These are phyloP conservation scores for Drechslera avenae DNA, from an alignment of 2,329 filamentous ascomycete species.

Conservation along the genomic window DNA sequence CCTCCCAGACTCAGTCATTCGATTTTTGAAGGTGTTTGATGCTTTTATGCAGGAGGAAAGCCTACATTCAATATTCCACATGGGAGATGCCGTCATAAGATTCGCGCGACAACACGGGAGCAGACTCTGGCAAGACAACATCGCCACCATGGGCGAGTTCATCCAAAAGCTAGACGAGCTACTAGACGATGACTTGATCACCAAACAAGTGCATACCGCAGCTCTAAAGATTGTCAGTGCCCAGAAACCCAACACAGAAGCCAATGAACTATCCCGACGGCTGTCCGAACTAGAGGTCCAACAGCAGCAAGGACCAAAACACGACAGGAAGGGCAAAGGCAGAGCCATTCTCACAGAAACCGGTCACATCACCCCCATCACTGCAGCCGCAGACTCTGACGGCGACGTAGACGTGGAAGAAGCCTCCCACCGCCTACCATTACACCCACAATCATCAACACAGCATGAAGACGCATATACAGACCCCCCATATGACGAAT, in stretches of 20 bases:
- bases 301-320: not conserved
- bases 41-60: constrained; percentile 46
- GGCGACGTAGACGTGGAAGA: constrained; percentile 23
- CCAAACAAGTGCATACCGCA: constrained; percentile 20
- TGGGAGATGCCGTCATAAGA: constrained; percentile 48
- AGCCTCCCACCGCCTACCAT: not conserved
- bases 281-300: constrained; percentile 5
- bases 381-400: constrained; percentile 15
- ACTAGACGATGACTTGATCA: constrained; percentile 35
- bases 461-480: not conserved
- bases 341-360: constrained; percentile 12
- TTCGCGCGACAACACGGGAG: constrained; percentile 40
- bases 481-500: constrained; percentile 19
- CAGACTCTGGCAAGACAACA: constrained; percentile 26
- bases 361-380: constrained; percentile 20
- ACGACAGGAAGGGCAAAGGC: constrained; percentile 10
- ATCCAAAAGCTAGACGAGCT: constrained; percentile 42
- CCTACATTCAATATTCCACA: constrained; percentile 39
- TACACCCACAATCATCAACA: not conserved
- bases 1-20: constrained; percentile 22
- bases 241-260: not conserved
- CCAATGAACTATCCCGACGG: constrained; percentile 7
- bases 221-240: constrained; percentile 20
- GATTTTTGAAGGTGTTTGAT: constrained; percentile 48
- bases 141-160: constrained; percentile 38